These are phyloP conservation scores for Naematelia encephala DNA, from an alignment of 768 basidiomycete genomes.

Conservation along the genomic window DNA sequence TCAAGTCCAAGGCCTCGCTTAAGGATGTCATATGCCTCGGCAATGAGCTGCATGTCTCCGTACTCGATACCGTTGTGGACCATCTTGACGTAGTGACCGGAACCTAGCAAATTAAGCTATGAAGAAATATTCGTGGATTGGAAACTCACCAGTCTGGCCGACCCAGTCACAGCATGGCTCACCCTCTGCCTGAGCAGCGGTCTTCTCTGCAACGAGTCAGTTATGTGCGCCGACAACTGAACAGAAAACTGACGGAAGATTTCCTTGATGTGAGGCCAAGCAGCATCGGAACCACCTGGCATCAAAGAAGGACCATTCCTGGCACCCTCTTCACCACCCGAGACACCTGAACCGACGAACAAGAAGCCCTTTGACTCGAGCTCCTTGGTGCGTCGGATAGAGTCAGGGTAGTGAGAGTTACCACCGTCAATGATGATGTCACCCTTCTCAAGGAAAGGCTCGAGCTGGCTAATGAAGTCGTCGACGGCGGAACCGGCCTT, in stretches of 20 bases:
- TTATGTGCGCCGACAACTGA: background rate
- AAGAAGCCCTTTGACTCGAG: constrained; percentile 91
- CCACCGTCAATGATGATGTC: constrained; percentile 99
- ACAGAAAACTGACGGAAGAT: constrained; percentile 66
- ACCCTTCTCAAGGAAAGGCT: constrained; percentile 83
- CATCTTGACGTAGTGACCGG: constrained; percentile 99
- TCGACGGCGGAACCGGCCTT: constrained; percentile 97
- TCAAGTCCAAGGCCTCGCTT: constrained; percentile 78
- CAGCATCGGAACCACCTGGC: constrained; percentile 91
- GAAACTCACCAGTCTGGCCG: constrained; percentile 84
- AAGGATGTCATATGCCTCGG: constrained; percentile 97
- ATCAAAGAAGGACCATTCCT: constrained; percentile 95
- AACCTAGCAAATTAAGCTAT: constrained; percentile 25
- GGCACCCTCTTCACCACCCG: constrained; percentile 98
- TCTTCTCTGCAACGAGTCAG: constrained; percentile 59
- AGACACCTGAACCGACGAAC: constrained; percentile 98
- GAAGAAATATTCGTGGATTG: no score
- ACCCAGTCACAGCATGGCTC: constrained; percentile 99
- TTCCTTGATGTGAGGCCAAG: constrained; percentile 95
- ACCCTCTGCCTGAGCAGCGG: constrained; percentile 88
- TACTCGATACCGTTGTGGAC: constrained; percentile 99
- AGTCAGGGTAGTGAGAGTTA: constrained; percentile 98
- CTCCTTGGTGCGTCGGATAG: constrained; percentile 87
- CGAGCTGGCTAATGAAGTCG: constrained; percentile 83
- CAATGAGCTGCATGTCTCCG: constrained; percentile 98